Percentiles rank a stretch among this genome's conserved stretches.
Conservation (phyloP, 768 basidiomycete genomes). For the Naganishia randhawae region DNA sequence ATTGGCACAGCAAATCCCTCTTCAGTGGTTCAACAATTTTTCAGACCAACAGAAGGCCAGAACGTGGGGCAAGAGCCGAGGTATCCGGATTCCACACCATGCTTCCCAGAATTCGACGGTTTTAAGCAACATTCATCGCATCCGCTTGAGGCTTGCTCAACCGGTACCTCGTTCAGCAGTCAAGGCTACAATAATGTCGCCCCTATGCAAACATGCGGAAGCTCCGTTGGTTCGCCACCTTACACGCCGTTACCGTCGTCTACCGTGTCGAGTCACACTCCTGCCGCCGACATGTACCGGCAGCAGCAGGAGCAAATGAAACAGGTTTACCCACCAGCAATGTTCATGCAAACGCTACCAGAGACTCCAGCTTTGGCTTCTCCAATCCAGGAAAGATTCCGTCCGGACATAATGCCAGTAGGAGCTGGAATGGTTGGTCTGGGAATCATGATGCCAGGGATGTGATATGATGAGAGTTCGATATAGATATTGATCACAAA, state of each 20-base stretch:
- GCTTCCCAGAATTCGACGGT: not conserved
- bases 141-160: not conserved
- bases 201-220: not conserved
- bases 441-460: conserved; percentile 12
- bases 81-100: not conserved
- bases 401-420: not conserved
- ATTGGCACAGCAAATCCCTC: not conserved
- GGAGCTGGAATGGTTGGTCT: conserved; percentile 9
- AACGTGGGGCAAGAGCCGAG: not conserved
- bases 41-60: not conserved
- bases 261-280: not conserved
- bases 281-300: not conserved
- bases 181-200: not conserved
- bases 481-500: not conserved
- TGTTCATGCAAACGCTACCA: conserved; percentile 15
- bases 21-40: not conserved
- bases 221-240: not conserved
- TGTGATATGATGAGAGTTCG: not conserved
- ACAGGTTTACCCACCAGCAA: not conserved
- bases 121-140: not conserved
- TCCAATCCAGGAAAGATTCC: not conserved
- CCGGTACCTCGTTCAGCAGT: conserved; percentile 12
- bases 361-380: not conserved
- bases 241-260: conserved; percentile 13
- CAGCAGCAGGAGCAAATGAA: not conserved